phyloP scores from a whole-genome alignment of 2,329 filamentous ascomycete genomes.

The Corinectria fuckeliana region DNA sequence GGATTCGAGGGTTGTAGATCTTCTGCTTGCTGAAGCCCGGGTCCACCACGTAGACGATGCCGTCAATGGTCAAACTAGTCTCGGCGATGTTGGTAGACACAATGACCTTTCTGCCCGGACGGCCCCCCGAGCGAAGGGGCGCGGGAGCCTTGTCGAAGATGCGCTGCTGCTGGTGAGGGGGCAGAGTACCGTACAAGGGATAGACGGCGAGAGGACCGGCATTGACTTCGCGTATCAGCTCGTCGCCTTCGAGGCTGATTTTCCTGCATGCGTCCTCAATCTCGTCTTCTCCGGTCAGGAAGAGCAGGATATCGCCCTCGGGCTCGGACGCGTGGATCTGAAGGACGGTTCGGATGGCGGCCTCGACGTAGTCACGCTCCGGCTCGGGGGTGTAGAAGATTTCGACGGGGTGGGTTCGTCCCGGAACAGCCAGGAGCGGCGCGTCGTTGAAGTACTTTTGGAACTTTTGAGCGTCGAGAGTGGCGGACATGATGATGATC shows the following conservation, averaged over 20 bases:
- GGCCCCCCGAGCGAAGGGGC: slow-evolving; percentile 74
- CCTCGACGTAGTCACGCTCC: slow-evolving; percentile 96
- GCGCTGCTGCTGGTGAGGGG: slow-evolving; percentile 89
- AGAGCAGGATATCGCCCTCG: slow-evolving; percentile 91
- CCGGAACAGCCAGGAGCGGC: slow-evolving; percentile 90
- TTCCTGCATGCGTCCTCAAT: slow-evolving; percentile 97
- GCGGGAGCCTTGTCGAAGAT: slow-evolving; percentile 92
- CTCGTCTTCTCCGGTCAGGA: slow-evolving; percentile 97
- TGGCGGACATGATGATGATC: slow-evolving; percentile 99
- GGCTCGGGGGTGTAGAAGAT: slow-evolving; percentile 98
- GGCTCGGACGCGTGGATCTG: slow-evolving; percentile 95
- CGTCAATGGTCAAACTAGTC: slow-evolving; percentile 96
- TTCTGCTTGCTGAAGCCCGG: slow-evolving; percentile 99
- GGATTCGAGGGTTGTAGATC: slow-evolving; percentile 96
- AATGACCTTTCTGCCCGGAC: slow-evolving; percentile 91
- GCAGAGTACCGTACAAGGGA: slow-evolving; percentile 91
- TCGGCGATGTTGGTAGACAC: slow-evolving; percentile 98
- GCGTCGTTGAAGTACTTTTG: slow-evolving; percentile 97
- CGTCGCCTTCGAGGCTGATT: slow-evolving; percentile 87
- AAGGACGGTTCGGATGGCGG: slow-evolving; percentile 89
- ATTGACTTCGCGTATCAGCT: slow-evolving; percentile 89
- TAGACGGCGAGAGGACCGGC: slow-evolving; percentile 90
- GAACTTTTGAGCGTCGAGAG: slow-evolving; percentile 96
- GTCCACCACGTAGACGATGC: slow-evolving; percentile 99
- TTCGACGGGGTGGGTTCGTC: slow-evolving; percentile 94